Evolutionary conservation across 176 grass and related monocot genomes (phyloP).

Genomic region (Triticum timopheevii): DNA sequence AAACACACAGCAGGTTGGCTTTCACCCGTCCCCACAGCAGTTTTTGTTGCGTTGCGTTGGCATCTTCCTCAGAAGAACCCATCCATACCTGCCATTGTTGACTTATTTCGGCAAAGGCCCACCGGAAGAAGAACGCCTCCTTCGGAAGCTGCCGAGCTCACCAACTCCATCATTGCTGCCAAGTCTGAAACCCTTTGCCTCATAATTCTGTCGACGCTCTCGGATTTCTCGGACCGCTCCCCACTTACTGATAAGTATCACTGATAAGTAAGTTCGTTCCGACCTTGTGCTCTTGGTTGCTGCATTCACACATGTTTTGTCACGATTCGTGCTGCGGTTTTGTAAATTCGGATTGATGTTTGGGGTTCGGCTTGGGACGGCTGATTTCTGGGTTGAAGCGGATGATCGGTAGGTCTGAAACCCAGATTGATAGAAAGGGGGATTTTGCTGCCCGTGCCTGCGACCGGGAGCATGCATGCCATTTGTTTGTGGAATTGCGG

Average conservation of each 20-base stretch:
- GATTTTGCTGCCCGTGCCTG: neutral
- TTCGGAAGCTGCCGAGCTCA: conserved; percentile 5
- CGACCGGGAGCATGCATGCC: neutral
- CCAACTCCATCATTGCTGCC: neutral
- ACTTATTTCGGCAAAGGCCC: neutral
- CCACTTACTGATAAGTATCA: neutral
- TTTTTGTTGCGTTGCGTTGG: neutral
- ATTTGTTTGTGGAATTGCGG: conserved; percentile 22
- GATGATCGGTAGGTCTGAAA: neutral
- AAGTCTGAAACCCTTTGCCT: neutral
- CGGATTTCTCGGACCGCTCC: neutral
- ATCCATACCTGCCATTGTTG: neutral
- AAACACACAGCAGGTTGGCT: too few relatives aligned
- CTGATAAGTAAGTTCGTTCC: neutral
- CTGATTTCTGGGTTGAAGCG: neutral
- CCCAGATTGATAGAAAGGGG: neutral
- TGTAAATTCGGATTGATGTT: neutral
- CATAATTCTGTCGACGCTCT: neutral
- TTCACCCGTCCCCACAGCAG: too few relatives aligned
- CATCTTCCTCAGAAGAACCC: neutral
- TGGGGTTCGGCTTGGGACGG: neutral
- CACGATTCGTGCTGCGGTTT: neutral
- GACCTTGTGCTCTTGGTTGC: neutral
- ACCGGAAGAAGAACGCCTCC: neutral
- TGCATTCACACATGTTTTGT: neutral